Base-by-base conservation (phyloP, 768 basidiomycete genomes). In the Calocybe indica region DNA sequence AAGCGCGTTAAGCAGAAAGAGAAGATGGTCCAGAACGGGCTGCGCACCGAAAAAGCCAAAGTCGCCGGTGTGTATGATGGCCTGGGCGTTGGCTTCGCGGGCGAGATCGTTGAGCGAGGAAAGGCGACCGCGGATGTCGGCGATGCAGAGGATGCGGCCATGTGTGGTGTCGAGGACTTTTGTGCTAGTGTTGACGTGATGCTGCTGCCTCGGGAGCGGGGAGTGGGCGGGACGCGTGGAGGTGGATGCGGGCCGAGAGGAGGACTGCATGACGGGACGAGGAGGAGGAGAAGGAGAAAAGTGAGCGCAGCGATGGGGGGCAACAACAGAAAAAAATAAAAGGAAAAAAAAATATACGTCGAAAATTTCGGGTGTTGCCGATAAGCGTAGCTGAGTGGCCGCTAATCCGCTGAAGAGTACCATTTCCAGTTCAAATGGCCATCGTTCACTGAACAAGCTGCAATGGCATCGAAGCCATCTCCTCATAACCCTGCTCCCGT, bases 21-120 rank as follows among this genome's bases (percentile, higher is more conserved):
- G 40, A 13, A 46, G 37, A n/a, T 22, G 6, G 0, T 47, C 3
- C 45, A 44, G 28, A 54, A 47, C 28, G 43, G 36, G 15, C 44
- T 43, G 65, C 76, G 52, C 55, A 85, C 90, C 92, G 66, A 95
- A 96, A 71, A 99, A 96, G 50, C 96, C 96, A 81, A 98, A 98
- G 72, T 99, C 96, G 45, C 96, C 96, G 0, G 94, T 95, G 63
- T 98, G 95, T 50, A 99, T 89, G 63, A 97, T 85, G 12, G 93
- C 95, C 49, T 85, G 80, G 15, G 93, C 96, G 60, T 88, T 86
- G 48, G 82, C 82, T 56, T 96, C 92, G 40, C 84, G 72, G 12
- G 94, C 94, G 46, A 96, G 80, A 66, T 90, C 82, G 65, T 97
- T 97, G 61, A 99, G 79, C 41, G 81, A 81, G 38, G 88, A 90